These are phyloP conservation scores for Hypoxylon lenormandii DNA, from an alignment of 495 filamentous ascomycete species.

Conservation along the genomic window DNA sequence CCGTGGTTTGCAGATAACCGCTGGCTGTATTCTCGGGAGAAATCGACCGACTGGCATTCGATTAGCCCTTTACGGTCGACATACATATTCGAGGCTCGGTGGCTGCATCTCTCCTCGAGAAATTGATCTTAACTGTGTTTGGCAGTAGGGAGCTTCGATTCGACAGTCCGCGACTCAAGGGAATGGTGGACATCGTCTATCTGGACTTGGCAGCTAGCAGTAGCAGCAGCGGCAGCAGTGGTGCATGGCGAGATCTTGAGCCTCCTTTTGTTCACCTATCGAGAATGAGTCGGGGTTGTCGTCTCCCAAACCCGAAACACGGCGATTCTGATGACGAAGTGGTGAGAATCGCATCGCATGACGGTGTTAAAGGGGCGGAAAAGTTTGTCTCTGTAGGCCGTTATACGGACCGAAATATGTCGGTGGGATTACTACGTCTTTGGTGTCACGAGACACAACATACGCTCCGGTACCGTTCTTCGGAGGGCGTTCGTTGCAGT, in stretches of 20 bases:
- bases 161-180: background rate
- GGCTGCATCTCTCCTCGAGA: constrained; percentile 13
- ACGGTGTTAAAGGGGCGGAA: constrained; percentile 31
- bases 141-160: constrained; percentile 10
- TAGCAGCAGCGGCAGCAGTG: background rate
- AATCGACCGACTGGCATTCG: background rate
- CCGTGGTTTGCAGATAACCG: background rate
- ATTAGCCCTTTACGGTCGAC: background rate
- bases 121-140: background rate
- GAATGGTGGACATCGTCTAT: constrained; percentile 1
- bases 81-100: constrained; percentile 15
- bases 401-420: constrained; percentile 39
- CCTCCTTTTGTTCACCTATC: constrained; percentile 10
- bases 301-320: constrained; percentile 9
- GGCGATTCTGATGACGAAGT: constrained; percentile 11
- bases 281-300: constrained; percentile 11
- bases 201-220: background rate
- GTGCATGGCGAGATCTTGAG: constrained; percentile 6
- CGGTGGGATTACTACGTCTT: constrained; percentile 34
- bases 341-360: constrained; percentile 27
- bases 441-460: constrained; percentile 47
- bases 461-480: constrained; percentile 43
- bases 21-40: constrained; percentile 1
- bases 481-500: constrained; percentile 5
- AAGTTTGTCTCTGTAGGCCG: constrained; percentile 25